Conservation (phyloP, 73 alveolate genomes). For the Tetrahymena malaccensis region DNA sequence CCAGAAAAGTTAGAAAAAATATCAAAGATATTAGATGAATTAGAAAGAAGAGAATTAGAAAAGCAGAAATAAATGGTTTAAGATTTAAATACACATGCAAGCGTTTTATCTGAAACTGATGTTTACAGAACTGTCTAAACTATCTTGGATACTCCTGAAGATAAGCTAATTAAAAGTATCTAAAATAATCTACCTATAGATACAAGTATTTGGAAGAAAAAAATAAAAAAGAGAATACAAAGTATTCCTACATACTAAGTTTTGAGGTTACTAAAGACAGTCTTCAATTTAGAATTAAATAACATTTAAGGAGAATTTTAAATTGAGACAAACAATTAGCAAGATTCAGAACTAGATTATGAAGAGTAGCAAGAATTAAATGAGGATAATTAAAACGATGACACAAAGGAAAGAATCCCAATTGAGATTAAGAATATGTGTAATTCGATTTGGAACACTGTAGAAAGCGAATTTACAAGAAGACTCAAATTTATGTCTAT, state of each 20-base stretch:
- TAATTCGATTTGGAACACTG: background rate
- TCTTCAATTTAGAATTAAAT: background rate
- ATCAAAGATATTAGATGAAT: background rate
- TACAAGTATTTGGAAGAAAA: background rate
- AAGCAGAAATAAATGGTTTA: background rate
- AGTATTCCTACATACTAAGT: background rate
- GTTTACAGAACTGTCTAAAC: background rate
- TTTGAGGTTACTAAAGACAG: background rate
- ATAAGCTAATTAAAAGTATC: background rate
- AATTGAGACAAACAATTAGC: background rate
- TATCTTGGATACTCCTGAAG: background rate
- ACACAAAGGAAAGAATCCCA: background rate
- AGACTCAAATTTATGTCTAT: constrained; percentile 7
- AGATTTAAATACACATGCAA: background rate
- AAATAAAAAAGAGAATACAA: background rate
- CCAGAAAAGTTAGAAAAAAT: background rate
- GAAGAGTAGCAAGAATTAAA: background rate
- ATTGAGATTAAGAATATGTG: background rate
- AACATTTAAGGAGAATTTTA: background rate
- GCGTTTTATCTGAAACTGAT: background rate
- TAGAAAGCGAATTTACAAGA: constrained; percentile 1
- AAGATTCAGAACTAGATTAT: background rate
- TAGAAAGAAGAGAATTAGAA: background rate
- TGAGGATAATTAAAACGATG: background rate
- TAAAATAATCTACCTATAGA: background rate